These are phyloP conservation scores for Volvariella volvacea DNA, from an alignment of 1,284 basidiomycete genomes.

Conservation along the genomic window DNA sequence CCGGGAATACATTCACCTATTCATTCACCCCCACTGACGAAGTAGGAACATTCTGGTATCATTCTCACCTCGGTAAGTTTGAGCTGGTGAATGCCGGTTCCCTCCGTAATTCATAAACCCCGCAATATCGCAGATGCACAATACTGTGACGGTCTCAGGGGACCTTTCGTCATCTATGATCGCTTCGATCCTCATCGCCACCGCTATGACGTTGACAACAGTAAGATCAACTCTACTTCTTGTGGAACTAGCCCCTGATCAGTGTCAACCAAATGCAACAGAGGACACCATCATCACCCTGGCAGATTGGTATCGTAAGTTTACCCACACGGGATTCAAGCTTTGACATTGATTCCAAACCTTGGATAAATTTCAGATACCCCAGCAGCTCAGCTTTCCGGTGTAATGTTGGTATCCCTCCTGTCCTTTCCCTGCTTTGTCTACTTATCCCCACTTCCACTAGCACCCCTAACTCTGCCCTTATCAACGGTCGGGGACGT, in stretches of 20 bases:
- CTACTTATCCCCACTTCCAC: no score
- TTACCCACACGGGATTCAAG: no score
- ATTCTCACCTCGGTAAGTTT: constrained; percentile 24
- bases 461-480: constrained; percentile 18
- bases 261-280: no score
- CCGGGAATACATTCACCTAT: constrained; percentile 35
- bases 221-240: no score
- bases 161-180: constrained; percentile 20
- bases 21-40: constrained; percentile 24
- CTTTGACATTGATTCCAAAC: no score
- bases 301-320: background rate
- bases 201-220: background rate
- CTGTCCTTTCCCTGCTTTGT: no score
- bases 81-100: no score
- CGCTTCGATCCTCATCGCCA: constrained; percentile 13
- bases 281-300: constrained; percentile 1
- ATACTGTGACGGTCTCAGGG: constrained; percentile 20
- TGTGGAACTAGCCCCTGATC: no score
- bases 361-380: no score
- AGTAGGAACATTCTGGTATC: constrained; percentile 42
- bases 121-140: constrained; percentile 16
- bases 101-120: no score
- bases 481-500: constrained; percentile 37
- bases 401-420: no score
- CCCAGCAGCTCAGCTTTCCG: no score